Base-by-base conservation (phyloP, 2,329 filamentous ascomycete genomes). In the Nothophoma quercina region DNA sequence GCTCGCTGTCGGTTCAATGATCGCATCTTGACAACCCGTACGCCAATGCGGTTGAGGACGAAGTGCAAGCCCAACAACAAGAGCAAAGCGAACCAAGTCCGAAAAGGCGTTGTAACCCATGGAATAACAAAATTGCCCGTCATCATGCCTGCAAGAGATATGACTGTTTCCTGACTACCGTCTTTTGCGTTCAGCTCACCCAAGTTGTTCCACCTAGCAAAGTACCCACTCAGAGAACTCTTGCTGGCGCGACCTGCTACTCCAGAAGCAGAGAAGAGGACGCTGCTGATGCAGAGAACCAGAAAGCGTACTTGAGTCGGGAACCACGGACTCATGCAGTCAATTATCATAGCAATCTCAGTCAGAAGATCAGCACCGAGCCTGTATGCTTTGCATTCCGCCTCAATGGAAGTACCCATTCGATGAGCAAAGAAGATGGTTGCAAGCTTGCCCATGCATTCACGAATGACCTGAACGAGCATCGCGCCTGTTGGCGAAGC, bases 361-460 rank as follows among this genome's bases (percentile, higher is more conserved):
- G 19, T 36, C 19, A 23, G 18, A 5, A 36, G 9, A n/a, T 36
- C 18, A 23, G 33, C 21, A 6, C 19, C 18, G 8, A 21, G 33
- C 6, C 10, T 5, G 9, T 36, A 32, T n/a, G 33, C 33, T 35
- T 35, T 21, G 13, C 19, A 35, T 13, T 36, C 18, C 19, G 10
- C 19, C 33, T 36, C 33, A 12, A 23, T 21, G 33, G 33, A 36
- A 10, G 19, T 23, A 22, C 33, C 33, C 33, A 21, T 36, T 13
- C 7, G 33, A 23, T 36, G 4, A n/a, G 19, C 33, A 15, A 23
- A 23, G 10, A 32, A 22, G 4, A 36, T 32, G 9, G 44, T 39
- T 7, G 21, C 44, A 9, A 39, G 34, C 25, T 48, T 39, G 7
- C 25, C 45, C 45, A 40, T 48, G 18, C 25, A 40, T 40, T 48